Evolutionary conservation across 2,329 filamentous ascomycete genomes (phyloP), one percentile per base, ranked within the genome.

Genomic region (Trichoderma afroharzianum): DNA sequence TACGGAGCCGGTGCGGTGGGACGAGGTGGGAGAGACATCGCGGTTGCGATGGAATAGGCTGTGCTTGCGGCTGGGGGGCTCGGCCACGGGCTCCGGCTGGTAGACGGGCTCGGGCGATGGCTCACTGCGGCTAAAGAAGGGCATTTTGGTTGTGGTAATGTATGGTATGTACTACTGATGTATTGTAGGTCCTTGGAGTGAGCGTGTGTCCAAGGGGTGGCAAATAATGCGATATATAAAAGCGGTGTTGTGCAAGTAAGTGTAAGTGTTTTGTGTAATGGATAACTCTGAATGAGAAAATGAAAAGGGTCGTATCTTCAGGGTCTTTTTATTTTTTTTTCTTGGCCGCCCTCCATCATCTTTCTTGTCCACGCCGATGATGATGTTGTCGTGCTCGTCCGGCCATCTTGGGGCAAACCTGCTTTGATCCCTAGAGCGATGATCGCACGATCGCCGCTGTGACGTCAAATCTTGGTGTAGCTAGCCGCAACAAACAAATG

Each of bases 31-130:
- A 2, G 77, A 78, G 3, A 76, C 73, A 32, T 76, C 69, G 47
- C 77, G 79, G 26, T 76, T 79, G 62, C 77, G 75, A 66, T 78
- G 75, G 75, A 84, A 84, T 21, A 75, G 71, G 61, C 72, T 68
- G 68, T 70, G 72, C 24, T 72, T 72, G 26, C 61, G 58, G 24
- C 30, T 32, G 15, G 63, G 70, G 1, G 63, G 69, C n/a, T 77
- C 73, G 67, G 75, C 74, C 11, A 75, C 74, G 12, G 77, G 76
- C 32, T 74, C 75, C 24, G 76, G 78, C 74, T 79, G 74, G 26
- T 76, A 75, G 64, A 78, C 77, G 7, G 79, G 81, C 72, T 82
- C 80, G 8, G 78, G 78, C 0, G 76, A 73, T 18, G 78, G 77
- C 26, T 80, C 75, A 21, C 76, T 77, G 43, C 76, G 77, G 63